Base-by-base conservation (phyloP, 1,284 basidiomycete genomes). In the Paramarasmius palmivorus region DNA sequence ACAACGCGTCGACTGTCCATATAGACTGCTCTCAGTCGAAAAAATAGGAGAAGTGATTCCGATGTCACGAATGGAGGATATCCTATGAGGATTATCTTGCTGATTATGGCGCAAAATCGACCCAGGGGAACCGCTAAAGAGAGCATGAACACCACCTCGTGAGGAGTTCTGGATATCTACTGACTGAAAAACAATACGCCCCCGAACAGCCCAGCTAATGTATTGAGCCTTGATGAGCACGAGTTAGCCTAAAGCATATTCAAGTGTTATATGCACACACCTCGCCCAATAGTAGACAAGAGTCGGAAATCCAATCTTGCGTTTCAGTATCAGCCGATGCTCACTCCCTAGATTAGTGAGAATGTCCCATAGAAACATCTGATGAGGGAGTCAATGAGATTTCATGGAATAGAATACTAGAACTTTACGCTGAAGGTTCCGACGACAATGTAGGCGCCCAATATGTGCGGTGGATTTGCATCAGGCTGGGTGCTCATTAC, bases 1-100 rank as follows among this genome's bases (percentile, higher is more conserved):
- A 60, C 54, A 38, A 71, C 29, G 29, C 29, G 29, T 32, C 12
- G 6, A 12, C 12, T 32, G 6, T 12, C 29, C 7, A 12, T 32
- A 12, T 32, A 32, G 29, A 32, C 29, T 32, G 29, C 29, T 6
- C 29, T 32, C 12, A 32, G 7, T 6, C 29, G 29, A 12, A 32
- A 32, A 12, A 32, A 32, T 6, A 32, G 29, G 9, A 40, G 39
- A 9, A 40, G 39, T 17, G 39, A 15, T 17, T 40, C 39, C 2
- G 39, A 40, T 22, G 39, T 22, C 22, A 40, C 39, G 17, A 40
- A 40, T 10, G 22, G 17, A 40, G 39, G 17, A 22, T 15, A 14
- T 4, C 39, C 39, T 19, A 17, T 22, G 39, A 40, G 39, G 39
- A 40, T 17, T 5, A 17, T 17, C 17, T 40, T 40, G 39, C n/a